Percentiles rank a stretch among this genome's conserved stretches.
Conservation (phyloP, 352 stramenopile species). For the Globisporangium megalacanthum region DNA sequence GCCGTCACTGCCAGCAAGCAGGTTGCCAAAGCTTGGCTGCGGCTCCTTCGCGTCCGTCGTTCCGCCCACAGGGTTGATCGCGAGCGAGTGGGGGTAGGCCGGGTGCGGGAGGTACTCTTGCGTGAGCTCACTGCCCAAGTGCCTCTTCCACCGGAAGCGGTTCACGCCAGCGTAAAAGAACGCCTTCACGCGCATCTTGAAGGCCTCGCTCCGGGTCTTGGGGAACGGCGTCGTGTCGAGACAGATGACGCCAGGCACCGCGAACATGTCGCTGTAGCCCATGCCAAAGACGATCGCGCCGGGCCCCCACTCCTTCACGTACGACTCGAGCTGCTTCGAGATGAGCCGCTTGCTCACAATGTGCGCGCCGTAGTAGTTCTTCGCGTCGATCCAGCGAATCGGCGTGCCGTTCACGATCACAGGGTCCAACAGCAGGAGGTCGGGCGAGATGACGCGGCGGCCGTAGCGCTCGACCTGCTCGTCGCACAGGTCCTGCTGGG, state of each 20-base stretch:
- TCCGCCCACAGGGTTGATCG: conserved; percentile 10
- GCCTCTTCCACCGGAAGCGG: conserved; percentile 72
- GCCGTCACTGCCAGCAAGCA: not conserved
- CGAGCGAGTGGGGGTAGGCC: conserved; percentile 14
- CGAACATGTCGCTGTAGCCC: conserved; percentile 87
- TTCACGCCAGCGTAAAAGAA: conserved; percentile 63
- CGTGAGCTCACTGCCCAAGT: conserved; percentile 69
- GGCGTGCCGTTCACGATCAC: conserved; percentile 80
- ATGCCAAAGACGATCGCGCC: conserved; percentile 84
- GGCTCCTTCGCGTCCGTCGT: not conserved
- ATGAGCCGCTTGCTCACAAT: conserved; percentile 85
- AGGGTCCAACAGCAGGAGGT: conserved; percentile 76
- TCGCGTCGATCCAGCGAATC: conserved; percentile 84
- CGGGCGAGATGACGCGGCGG: conserved; percentile 70
- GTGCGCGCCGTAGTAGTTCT: conserved; percentile 88
- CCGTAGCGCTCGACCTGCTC: conserved; percentile 65
- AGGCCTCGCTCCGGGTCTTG: conserved; percentile 55
- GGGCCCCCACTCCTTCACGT: conserved; percentile 84
- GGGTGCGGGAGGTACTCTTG: conserved; percentile 47
- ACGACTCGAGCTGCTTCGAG: conserved; percentile 71
- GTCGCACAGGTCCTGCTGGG: conserved; percentile 56
- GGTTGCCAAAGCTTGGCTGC: too few relatives aligned
- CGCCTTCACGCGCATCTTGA: conserved; percentile 77
- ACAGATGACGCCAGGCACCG: conserved; percentile 70
- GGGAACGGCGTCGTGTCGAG: conserved; percentile 81